Conservation (phyloP, 1,284 basidiomycete species). For the Ceratobasidium sp. region DNA sequence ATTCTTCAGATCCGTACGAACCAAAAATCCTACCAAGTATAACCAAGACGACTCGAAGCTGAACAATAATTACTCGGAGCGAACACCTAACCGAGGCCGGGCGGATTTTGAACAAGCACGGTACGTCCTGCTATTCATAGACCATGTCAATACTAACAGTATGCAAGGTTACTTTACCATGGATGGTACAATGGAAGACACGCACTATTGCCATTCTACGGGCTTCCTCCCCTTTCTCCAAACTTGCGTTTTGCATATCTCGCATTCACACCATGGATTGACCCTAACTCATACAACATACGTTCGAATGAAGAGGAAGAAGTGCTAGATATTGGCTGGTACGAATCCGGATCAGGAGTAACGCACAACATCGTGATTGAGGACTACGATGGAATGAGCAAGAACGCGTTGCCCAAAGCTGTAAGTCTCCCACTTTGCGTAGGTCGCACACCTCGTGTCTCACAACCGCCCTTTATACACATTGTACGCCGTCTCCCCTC, state of each 20-base stretch:
- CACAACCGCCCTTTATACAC: no score
- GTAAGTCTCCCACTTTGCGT: not conserved
- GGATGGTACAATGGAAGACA: not conserved
- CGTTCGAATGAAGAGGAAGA: not conserved
- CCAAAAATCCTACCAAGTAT: not conserved
- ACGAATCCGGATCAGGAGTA: not conserved
- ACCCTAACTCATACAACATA: constrained; percentile 1
- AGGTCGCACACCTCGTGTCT: no score
- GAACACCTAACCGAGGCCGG: not conserved
- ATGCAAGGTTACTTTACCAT: not conserved
- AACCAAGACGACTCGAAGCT: constrained; percentile 19
- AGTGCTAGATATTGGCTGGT: constrained; percentile 23
- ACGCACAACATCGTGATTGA: constrained; percentile 9
- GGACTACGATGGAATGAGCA: not conserved
- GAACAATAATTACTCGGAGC: not conserved
- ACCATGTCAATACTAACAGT: no score
- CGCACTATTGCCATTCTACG: not conserved
- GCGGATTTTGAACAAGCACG: constrained; percentile 22
- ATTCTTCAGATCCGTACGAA: not conserved
- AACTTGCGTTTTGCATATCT: constrained; percentile 9
- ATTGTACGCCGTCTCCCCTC: not conserved
- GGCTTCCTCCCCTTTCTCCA: not conserved
- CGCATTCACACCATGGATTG: constrained; percentile 18
- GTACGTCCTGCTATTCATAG: not conserved
- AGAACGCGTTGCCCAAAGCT: not conserved